These are phyloP conservation scores for Xylariomycetidae sp. DNA, from an alignment of 2,329 filamentous ascomycete species.

Conservation along the genomic window DNA sequence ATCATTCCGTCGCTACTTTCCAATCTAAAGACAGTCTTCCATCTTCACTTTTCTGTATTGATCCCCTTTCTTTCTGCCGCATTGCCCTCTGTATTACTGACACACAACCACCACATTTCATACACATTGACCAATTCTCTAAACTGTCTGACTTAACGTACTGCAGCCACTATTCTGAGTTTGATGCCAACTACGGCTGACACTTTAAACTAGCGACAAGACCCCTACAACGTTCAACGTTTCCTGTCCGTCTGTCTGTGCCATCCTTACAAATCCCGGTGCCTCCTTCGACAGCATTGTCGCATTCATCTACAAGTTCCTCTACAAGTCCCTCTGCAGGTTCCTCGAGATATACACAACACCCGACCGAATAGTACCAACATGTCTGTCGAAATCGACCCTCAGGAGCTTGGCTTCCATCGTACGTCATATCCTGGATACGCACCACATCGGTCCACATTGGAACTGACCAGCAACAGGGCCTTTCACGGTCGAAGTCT, in stretches of 20 bases:
- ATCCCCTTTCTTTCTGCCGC: constrained; percentile 6
- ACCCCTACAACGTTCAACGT: no score
- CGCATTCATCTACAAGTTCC: background rate
- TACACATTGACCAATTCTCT: background rate
- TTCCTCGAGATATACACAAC: no score
- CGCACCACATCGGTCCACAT: constrained; percentile 1
- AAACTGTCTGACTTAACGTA: background rate
- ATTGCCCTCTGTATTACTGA: background rate
- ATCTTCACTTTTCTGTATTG: constrained; percentile 12
- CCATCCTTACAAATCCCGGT: no score
- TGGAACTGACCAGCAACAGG: constrained; percentile 38
- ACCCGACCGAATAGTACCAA: constrained; percentile 33
- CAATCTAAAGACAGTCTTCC: constrained; percentile 11
- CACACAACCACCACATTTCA: background rate
- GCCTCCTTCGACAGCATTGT: no score
- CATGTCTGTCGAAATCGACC: constrained; percentile 96
- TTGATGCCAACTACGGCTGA: no score
- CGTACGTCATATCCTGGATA: constrained; percentile 54
- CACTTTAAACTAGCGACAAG: no score
- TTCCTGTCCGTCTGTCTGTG: no score
- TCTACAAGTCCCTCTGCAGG: no score
- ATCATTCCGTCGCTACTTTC: constrained; percentile 1
- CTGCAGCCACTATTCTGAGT: no score
- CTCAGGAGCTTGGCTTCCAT: constrained; percentile 86
- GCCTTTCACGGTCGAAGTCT: constrained; percentile 62